Evolutionary conservation across 108 stramenopile genomes (phyloP), one percentile per base, ranked within the genome.

Genomic region (Skeletonema costatum): DNA sequence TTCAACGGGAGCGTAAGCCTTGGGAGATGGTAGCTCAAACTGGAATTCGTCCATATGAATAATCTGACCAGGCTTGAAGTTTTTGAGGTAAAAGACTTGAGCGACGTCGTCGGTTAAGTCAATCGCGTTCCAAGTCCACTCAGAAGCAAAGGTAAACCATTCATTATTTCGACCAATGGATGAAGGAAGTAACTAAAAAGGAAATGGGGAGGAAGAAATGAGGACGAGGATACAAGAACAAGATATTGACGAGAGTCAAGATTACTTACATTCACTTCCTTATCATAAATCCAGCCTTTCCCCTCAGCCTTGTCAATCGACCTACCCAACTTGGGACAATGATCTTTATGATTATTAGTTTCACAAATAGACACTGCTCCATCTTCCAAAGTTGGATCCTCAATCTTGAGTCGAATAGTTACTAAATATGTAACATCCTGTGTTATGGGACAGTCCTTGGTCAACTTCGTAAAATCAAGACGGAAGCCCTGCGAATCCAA

Each of bases 21-120:
- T 78, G 48, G 53, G 21, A 10, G 85, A 81, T 38, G 90, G 88
- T 19, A 85, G 76, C 30, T 76, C 74, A 35, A 91, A 73, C 7
- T 66, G 58, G 30, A 88, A 77, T 30, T 73, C 74, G 30, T 87
- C 75, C 65, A 91, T 68, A 11, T 79, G 62, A 17, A 91, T 71
- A 0, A 74, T 81, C 9, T 56, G 53, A 2, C 71, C 81, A 11
- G 78, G 32, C 19, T 74, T 77, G 32, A 78, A 80, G 21, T 77
- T 87, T 29, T 77, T 70, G 12, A 89, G 11, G 3, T 77, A 60
- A 14, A 89, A 74, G 11, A 91, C 39, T 14, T 82, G 64, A 12
- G 78, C 87, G 0, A 78, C 68, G 30, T 73, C 81, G 29, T 78
- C 60, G 13, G 68, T 44, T 11, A 82, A 17, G 46, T 87, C 67